Base-by-base conservation (phyloP, 2,329 filamentous ascomycete genomes). In the Ophiostoma piceae region DNA sequence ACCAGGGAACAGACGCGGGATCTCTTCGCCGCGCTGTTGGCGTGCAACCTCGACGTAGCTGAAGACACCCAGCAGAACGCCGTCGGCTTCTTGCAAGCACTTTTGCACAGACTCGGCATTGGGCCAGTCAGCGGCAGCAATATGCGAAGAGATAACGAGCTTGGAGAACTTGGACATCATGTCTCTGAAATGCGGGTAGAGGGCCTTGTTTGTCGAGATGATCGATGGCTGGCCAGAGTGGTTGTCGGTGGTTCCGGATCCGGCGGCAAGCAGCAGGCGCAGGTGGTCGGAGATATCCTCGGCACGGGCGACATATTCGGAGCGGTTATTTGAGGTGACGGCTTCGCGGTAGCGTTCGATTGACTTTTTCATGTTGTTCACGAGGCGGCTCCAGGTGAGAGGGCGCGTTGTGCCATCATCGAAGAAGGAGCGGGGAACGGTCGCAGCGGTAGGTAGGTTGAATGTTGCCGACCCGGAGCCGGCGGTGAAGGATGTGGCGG, bases 151-250 rank as follows among this genome's bases (percentile, higher is more conserved):
- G 67, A 99, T 89, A 64, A 99, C 95, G 11, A 99, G 84, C 79
- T 99, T 99, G n/a, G 95, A 98, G 79, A 99, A 99, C 75, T 96
- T 94, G 64, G 95, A 98, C 95, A 99, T 99, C 89, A 98, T 98
- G 77, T 98, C 95, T 69, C 95, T 86, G 80, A 99, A 99, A 79
- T 98, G 94, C 32, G 95, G 95, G 77, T 98, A 98, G 19, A 99
- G 83, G 0, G 93, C 92, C 79, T 98, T 98, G 83, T 99, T 99
- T 5, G 92, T 96, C 7, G 94, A 97, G 71, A 99, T 99, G 76
- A 99, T 97, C n/a, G 95, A 98, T 4, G 95, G 95, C 75, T 98
- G 96, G 60, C 95, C 95, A 26, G 95, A 98, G 78, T 99, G 95
- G 77, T 99, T 99, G 80, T 99, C 95, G 0, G 95, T 99, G 1